Conservation (phyloP, 31 red algal genomes). For the Asparagopsis taxiformis region DNA sequence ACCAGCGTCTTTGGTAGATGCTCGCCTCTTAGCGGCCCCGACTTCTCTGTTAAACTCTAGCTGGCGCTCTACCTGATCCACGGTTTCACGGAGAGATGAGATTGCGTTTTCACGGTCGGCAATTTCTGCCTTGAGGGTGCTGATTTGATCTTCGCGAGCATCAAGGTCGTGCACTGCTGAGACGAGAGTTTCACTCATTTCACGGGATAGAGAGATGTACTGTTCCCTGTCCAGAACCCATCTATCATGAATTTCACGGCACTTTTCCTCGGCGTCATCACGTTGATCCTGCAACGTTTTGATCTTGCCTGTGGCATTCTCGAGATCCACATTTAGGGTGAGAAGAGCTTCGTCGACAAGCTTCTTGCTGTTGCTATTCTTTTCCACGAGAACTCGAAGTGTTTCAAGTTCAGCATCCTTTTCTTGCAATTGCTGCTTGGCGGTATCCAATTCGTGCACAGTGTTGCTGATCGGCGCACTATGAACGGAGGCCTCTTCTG, state of each 20-base stretch:
- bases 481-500: background rate
- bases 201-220: constrained; percentile 23
- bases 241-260: constrained; percentile 3
- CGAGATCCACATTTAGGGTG: constrained; percentile 39
- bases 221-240: constrained; percentile 11
- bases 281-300: constrained; percentile 18
- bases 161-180: constrained; percentile 32
- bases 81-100: constrained; percentile 6
- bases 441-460: background rate
- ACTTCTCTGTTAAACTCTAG: constrained; percentile 25
- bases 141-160: constrained; percentile 22
- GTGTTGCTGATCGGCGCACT: background rate
- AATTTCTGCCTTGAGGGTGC: constrained; percentile 20
- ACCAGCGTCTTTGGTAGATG: background rate
- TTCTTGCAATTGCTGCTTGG: background rate
- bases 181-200: constrained; percentile 42
- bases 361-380: constrained; percentile 6
- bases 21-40: background rate
- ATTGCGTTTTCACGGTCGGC: constrained; percentile 42
- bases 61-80: constrained; percentile 23
- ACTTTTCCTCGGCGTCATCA: constrained; percentile 25
- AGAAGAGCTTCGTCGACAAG: constrained; percentile 26
- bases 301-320: constrained; percentile 5
- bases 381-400: background rate
- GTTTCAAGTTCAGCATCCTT: background rate